phyloP scores from a whole-genome alignment of 208 protist genomes.

The Novymonas esmeraldas region DNA sequence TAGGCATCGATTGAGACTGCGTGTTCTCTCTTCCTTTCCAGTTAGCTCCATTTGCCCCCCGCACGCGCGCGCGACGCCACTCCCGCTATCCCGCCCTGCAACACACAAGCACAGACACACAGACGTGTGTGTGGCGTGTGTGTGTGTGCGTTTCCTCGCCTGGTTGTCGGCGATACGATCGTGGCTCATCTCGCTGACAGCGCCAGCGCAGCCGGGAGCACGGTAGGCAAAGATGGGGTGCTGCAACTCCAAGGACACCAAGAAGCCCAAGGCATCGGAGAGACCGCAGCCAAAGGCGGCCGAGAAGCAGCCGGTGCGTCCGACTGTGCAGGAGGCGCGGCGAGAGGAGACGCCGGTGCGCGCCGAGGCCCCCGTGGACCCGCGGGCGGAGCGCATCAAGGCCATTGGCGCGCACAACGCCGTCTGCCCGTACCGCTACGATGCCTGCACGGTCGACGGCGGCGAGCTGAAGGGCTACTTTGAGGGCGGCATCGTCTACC shows the following conservation, averaged over 20 bases:
- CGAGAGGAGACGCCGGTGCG: no score
- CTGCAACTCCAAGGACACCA: conserved; percentile 48
- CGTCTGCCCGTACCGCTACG: conserved; percentile 17
- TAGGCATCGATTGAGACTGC: background rate
- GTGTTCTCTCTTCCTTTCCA: no score
- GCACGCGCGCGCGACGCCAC: no score
- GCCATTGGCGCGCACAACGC: conserved; percentile 8
- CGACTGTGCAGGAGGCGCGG: background rate
- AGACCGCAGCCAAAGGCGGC: background rate
- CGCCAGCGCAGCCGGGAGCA: background rate
- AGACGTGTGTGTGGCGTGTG: no score
- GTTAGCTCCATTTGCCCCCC: no score
- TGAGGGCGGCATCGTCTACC: conserved; percentile 53
- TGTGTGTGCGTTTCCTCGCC: no score
- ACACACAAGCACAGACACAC: no score
- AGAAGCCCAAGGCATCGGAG: conserved; percentile 24
- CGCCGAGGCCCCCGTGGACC: background rate
- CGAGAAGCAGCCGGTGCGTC: conserved; percentile 7
- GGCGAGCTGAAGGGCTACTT: conserved; percentile 48
- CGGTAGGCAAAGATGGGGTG: conserved; percentile 51
- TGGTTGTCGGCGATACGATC: no score
- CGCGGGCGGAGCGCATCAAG: background rate
- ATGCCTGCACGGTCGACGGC: conserved; percentile 35
- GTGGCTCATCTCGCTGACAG: background rate
- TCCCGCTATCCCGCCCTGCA: no score